Evolutionary conservation across 495 filamentous ascomycete genomes (phyloP).

Genomic region (Lepidopterella palustris): DNA sequence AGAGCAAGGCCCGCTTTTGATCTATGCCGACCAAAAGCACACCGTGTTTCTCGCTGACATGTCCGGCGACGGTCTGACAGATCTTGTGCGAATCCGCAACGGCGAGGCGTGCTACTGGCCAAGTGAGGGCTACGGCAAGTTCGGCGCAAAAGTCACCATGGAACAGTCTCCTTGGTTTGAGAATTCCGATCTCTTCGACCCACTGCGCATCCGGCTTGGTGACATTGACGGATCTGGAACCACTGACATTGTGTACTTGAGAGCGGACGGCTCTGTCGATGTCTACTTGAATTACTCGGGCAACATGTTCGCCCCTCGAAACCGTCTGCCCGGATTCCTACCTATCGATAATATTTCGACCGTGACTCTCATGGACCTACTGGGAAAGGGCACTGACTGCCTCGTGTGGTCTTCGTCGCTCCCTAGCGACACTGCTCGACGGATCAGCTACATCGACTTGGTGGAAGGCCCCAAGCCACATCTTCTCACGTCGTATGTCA

Average conservation of each 20-base stretch:
- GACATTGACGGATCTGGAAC: slow-evolving; percentile 39
- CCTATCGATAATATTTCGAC: not conserved
- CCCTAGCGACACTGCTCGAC: not conserved
- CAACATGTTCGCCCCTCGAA: slow-evolving; percentile 23
- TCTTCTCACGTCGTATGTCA: not conserved
- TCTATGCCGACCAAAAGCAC: not conserved
- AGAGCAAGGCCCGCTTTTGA: not conserved
- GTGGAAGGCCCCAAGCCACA: not conserved
- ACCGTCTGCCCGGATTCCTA: slow-evolving; percentile 9
- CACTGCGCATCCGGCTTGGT: slow-evolving; percentile 13
- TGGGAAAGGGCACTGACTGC: slow-evolving; percentile 34
- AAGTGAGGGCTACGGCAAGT: slow-evolving; percentile 34
- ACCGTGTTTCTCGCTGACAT: slow-evolving; percentile 30
- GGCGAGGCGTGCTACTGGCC: slow-evolving; percentile 36
- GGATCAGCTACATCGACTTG: not conserved
- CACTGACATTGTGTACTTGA: slow-evolving; percentile 36
- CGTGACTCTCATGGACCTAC: slow-evolving; percentile 27
- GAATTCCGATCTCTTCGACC: slow-evolving; percentile 13
- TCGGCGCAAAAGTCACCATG: slow-evolving; percentile 35
- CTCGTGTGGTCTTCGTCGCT: slow-evolving; percentile 26
- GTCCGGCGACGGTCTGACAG: slow-evolving; percentile 34
- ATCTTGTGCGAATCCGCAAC: slow-evolving; percentile 31
- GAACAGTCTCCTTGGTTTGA: slow-evolving; percentile 31
- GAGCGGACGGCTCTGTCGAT: not conserved
- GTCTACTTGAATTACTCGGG: slow-evolving; percentile 27